These are phyloP conservation scores for Phyllosticta ampelicida DNA, from an alignment of 2,329 filamentous ascomycete genomes.

Conservation along the genomic window DNA sequence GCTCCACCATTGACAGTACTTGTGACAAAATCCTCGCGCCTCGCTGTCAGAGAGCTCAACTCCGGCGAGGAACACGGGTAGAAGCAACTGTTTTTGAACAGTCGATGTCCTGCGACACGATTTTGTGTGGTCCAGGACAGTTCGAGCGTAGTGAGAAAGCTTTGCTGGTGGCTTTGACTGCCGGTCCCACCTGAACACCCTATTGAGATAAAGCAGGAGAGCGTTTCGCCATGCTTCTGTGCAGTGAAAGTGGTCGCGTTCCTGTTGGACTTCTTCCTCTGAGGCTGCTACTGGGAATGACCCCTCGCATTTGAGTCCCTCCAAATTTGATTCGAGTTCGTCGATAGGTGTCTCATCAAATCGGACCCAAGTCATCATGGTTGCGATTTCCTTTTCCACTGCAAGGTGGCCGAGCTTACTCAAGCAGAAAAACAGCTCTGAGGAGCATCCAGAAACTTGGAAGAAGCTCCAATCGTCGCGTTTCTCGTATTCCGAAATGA, in stretches of 20 bases:
- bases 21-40: neutral
- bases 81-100: neutral
- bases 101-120: neutral
- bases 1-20: neutral
- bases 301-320: neutral
- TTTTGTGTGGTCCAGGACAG: neutral
- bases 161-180: neutral
- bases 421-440: neutral
- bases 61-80: neutral
- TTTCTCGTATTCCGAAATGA: neutral
- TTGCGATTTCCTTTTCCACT: neutral
- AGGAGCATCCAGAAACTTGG: neutral
- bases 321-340: neutral
- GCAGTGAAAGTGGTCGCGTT: neutral
- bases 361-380: neutral
- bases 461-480: neutral
- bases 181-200: neutral
- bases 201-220: neutral
- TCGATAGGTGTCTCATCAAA: neutral
- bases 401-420: neutral
- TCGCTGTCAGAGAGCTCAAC: neutral
- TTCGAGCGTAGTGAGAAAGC: neutral
- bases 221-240: neutral
- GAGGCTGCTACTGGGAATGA: neutral
- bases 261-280: neutral